phyloP scores from a whole-genome alignment of 768 basidiomycete genomes.

The Russula griseocarnosa region DNA sequence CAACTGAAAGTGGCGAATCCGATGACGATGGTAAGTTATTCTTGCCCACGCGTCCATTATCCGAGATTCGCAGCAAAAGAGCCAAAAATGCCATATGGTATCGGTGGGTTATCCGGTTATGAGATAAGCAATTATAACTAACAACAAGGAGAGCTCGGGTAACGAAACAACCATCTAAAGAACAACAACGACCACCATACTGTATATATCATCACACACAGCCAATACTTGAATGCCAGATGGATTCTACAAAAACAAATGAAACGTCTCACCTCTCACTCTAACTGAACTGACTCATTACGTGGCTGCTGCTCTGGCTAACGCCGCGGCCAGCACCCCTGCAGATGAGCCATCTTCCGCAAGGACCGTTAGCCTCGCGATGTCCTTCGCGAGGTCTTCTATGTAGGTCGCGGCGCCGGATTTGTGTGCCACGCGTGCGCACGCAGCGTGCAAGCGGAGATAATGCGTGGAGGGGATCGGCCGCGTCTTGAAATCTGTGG shows the following conservation, averaged over 20 bases:
- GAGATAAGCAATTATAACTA: neutral
- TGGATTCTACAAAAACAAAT: neutral
- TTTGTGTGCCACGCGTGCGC: slow-evolving; percentile 39
- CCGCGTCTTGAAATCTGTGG: slow-evolving; percentile 29
- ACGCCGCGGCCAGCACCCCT: slow-evolving; percentile 18
- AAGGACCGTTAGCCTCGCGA: slow-evolving; percentile 21
- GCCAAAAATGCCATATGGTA: neutral
- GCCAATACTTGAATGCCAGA: neutral
- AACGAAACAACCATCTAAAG: neutral
- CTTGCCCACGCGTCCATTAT: too few species aligned
- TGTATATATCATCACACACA: neutral
- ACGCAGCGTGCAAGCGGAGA: slow-evolving; percentile 41
- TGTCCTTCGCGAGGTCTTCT: slow-evolving; percentile 32
- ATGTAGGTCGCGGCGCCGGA: slow-evolving; percentile 41
- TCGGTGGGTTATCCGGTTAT: neutral
- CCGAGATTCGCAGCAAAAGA: too few species aligned
- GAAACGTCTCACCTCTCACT: neutral
- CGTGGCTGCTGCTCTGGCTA: slow-evolving; percentile 2
- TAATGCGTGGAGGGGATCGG: slow-evolving; percentile 36
- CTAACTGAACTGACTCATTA: neutral
- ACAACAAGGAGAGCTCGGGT: neutral
- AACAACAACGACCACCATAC: neutral
- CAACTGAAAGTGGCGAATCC: too few species aligned
- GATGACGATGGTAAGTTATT: too few species aligned
- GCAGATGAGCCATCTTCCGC: slow-evolving; percentile 25